Base-by-base conservation (phyloP, 2,329 filamentous ascomycete species). In the Harringtonia lauricola region DNA sequence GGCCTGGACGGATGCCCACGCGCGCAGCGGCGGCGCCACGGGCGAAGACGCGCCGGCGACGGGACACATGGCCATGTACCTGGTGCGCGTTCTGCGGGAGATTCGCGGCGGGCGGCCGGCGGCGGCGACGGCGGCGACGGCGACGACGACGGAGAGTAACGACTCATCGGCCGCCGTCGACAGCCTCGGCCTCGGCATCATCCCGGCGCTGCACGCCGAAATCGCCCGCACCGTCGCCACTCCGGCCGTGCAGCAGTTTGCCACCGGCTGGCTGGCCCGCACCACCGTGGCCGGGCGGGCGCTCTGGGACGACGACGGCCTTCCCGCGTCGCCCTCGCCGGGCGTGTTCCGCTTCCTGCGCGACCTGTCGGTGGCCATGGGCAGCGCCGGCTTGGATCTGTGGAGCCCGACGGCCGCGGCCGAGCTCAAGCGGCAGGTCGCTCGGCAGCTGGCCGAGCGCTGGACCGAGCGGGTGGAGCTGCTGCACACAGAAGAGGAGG, bases 321-420 rank as follows among this genome's bases (percentile, higher is more conserved):
- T 95, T 35, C 90, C 90, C 0, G 71, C 79, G 7, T 86, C 92
- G 54, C 87, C 87, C 1, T 90, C 86, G 0, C 80, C 86, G 0
- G 70, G 72, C 18, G 67, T 79, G 0, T 94, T 94, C 56, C 75
- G 72, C 47, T 80, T 94, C 43, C 56, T 95, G 39, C 76, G 78
- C 21, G 69, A 69, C 36, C 57, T 94, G 24, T 74, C 76, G 5
- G 64, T 66, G 38, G 67, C 71, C 6, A 94, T 95, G 86, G 73
- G 73, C 4, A 66, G 71, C 13, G 66, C 74, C 3, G 89, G 89
- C 0, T 67, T 75, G 37, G 90, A 95, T 58, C 61, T 95, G 3
- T 96, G 89, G 89, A 88, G 81, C 42, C 71, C 76, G 3, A 67
- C 70, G 2, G 83, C 85, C 1, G 74, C 89, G 2, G 53, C 54